Base-by-base conservation (phyloP, 164 flowering plant species). In the Vitis labrusca region DNA sequence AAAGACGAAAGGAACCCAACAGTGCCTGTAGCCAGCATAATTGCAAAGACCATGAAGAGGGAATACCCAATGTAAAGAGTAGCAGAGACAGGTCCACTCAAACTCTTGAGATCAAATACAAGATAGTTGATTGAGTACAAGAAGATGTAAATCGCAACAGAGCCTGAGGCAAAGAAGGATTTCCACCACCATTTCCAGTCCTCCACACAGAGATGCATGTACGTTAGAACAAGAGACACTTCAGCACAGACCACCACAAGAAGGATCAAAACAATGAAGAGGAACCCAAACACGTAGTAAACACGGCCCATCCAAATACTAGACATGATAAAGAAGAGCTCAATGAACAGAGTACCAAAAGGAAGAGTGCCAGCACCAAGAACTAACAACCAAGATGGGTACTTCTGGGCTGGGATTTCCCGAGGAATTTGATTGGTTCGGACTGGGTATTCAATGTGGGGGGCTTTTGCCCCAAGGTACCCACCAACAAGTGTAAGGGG, bases 141-240 rank as follows among this genome's bases (percentile, higher is more conserved):
- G 81, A 91, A 91, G 68, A 91, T 91, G 86, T 91, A 91, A 10
- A 91, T 71, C 49, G 94, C 90, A 65, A 91, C 97, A 0, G 94
- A 91, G 10, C 97, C 97, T 23, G 97, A 91, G n/a, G 97, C 92
- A 73, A 91, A 91, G 85, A 91, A 91, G 49, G 94, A 87, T 72
- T 91, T 91, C 97, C 97, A 91, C 97, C 97, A 91, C 97, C 97
- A 91, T 71, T 71, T 81, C 89, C 90, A 91, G 78, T 91, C 97
- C 77, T 91, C 97, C 27, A 90, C 94, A 59, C 97, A 91, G 3
- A 91, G 89, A 76, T 91, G 91, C 97, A 91, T 90, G 83, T 91
- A 91, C 50, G 97, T 91, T 8, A 91, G 76, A 27, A 89, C 94
- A 8, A 91, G 82, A 9, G 97, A 91, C 0, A 91, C 97, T 73